Conservation (phyloP, 345 rosid genomes). For the Populus davidiana region DNA sequence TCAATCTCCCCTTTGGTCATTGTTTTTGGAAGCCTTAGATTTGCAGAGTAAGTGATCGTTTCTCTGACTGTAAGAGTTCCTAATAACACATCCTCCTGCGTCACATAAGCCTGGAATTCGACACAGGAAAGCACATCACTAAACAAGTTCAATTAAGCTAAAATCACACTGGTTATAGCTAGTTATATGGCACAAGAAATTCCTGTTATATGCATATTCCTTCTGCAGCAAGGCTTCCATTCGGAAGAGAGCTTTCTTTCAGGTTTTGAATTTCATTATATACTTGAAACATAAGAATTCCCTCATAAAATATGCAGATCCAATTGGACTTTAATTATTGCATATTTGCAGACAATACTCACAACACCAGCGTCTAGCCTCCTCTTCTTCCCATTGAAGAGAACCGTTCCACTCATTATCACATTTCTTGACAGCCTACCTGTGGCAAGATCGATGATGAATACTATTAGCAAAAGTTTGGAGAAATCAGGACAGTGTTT, state of each 20-base stretch:
- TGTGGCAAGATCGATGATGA: constrained; percentile 26
- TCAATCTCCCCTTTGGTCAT: constrained; percentile 43
- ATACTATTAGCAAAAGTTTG: neutral
- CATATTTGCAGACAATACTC: constrained; percentile 33
- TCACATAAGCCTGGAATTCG: constrained; percentile 64
- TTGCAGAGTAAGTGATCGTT: constrained; percentile 62
- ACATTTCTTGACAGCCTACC: constrained; percentile 93
- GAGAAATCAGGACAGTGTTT: neutral
- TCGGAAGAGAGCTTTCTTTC: too few relatives aligned
- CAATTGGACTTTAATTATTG: neutral
- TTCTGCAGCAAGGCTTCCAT: neutral
- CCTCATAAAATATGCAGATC: neutral
- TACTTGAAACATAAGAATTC: neutral
- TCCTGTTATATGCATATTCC: neutral
- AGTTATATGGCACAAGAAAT: neutral
- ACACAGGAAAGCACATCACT: neutral
- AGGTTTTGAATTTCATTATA: neutral
- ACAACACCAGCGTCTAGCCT: constrained; percentile 59
- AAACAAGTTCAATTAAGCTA: neutral
- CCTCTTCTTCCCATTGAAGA: constrained; percentile 81
- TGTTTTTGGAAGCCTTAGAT: constrained; percentile 53
- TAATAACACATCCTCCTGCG: constrained; percentile 63
- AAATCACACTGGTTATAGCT: neutral
- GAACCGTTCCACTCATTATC: constrained; percentile 88
- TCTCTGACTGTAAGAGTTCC: constrained; percentile 73